A percentile compares a stretch with the other conserved stretches of the same genome.
These are phyloP conservation scores for Acacia confusa DNA, from an alignment of 306 rosid genomes.

Conservation along the genomic window DNA sequence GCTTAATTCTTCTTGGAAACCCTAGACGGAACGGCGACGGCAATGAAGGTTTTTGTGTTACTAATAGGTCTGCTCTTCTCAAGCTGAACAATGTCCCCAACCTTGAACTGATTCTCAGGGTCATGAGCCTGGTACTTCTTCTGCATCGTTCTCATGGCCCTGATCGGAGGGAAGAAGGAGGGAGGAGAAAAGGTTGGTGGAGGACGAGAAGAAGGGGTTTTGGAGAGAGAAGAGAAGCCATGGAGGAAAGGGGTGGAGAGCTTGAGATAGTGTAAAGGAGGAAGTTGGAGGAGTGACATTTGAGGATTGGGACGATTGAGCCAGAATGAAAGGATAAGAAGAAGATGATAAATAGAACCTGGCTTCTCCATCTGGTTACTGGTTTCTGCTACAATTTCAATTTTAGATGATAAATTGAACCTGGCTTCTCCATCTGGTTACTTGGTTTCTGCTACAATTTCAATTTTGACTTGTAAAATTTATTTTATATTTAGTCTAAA, in stretches of 20 bases:
- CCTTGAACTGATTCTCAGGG: slow-evolving; percentile 76
- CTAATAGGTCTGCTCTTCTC: slow-evolving; percentile 77
- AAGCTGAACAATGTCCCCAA: slow-evolving; percentile 83
- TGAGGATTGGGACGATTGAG: neutral
- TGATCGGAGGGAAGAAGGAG: slow-evolving; percentile 48
- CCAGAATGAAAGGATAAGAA: too few species aligned
- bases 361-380: too few species aligned
- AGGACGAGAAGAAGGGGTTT: slow-evolving; percentile 42
- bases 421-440: too few species aligned
- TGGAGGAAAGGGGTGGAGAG: slow-evolving; percentile 63
- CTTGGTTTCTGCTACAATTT: too few species aligned
- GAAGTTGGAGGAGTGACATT: slow-evolving; percentile 62
- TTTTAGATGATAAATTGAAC: too few species aligned
- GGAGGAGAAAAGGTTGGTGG: slow-evolving; percentile 29
- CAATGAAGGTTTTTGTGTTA: slow-evolving; percentile 83
- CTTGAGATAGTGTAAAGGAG: slow-evolving; percentile 49
- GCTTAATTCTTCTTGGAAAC: slow-evolving; percentile 19
- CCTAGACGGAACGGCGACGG: slow-evolving; percentile 49
- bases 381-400: too few species aligned
- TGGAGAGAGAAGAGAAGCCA: slow-evolving; percentile 50
- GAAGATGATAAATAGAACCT: too few species aligned
- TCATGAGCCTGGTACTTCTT: slow-evolving; percentile 98
- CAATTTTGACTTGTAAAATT: too few species aligned
- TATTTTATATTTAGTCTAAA: too few species aligned
- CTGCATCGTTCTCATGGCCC: slow-evolving; percentile 77